A percentile compares a stretch with the other conserved stretches of the same genome.
phyloP scores from a whole-genome alignment of 768 basidiomycete genomes.

The Neoboletus brunneissimus region DNA sequence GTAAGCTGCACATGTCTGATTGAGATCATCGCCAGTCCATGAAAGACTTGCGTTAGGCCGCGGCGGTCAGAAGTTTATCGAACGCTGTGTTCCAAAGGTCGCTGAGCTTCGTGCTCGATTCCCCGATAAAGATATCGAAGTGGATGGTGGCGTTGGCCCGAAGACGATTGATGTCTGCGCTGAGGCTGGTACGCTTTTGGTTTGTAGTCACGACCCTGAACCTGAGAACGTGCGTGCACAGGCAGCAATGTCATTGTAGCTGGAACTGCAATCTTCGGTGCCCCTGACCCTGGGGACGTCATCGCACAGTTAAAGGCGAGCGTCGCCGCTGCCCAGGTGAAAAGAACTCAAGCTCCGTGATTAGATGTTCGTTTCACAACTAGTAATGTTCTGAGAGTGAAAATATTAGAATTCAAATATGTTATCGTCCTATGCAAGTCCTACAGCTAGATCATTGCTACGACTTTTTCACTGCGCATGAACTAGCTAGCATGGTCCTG shows the following conservation, averaged over 20 bases:
- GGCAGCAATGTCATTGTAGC: conserved; percentile 99
- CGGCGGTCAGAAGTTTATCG: conserved; percentile 96
- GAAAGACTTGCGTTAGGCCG: conserved; percentile 48
- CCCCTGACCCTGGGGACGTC: conserved; percentile 73
- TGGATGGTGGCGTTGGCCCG: conserved; percentile 96
- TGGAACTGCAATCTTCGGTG: conserved; percentile 91
- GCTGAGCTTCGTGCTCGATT: conserved; percentile 85
- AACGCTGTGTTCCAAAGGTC: conserved; percentile 91
- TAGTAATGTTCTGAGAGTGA: background rate
- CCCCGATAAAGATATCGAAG: conserved; percentile 94
- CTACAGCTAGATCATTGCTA: conserved; percentile 12
- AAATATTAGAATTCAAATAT: conserved; percentile 28
- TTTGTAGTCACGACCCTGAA: background rate
- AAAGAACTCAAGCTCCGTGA: conserved; percentile 23
- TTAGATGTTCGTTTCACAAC: background rate
- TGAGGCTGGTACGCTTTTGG: conserved; percentile 61
- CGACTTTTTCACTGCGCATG: conserved; percentile 3
- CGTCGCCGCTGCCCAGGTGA: conserved; percentile 66
- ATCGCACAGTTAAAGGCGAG: conserved; percentile 68
- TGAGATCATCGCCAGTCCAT: background rate
- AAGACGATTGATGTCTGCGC: conserved; percentile 87
- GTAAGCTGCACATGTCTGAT: conserved; percentile 34
- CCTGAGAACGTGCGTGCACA: conserved; percentile 28
- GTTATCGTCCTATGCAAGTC: conserved; percentile 24
- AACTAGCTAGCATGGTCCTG: conserved; percentile 20